phyloP scores from a whole-genome alignment of 2,329 filamentous ascomycete species.

The Furcasterigmium furcatum region DNA sequence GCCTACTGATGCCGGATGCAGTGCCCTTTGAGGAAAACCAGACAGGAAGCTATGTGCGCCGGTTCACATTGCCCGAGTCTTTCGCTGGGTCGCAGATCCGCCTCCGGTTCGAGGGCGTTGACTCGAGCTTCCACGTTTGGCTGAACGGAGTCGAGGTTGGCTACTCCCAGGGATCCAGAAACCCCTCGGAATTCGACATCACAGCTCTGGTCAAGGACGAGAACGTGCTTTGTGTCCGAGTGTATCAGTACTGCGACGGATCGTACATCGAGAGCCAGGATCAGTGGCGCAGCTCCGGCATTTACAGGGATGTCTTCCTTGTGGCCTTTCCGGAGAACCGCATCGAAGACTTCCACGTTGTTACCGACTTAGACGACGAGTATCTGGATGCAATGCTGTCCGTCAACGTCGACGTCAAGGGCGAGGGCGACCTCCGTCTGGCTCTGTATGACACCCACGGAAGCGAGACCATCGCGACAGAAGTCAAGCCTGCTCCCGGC shows the following conservation, averaged over 20 bases:
- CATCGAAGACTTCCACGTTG: slow-evolving; percentile 54
- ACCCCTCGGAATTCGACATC: slow-evolving; percentile 68
- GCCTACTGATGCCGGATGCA: not conserved
- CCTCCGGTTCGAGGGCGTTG: slow-evolving; percentile 64
- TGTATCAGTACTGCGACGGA: slow-evolving; percentile 71
- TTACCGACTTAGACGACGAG: slow-evolving; percentile 50
- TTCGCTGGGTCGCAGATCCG: not conserved
- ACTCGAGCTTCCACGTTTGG: slow-evolving; percentile 69
- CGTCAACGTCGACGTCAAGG: slow-evolving; percentile 47
- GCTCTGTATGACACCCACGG: slow-evolving; percentile 32
- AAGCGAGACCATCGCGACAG: not conserved
- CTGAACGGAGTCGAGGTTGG: slow-evolving; percentile 66
- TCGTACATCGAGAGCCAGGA: slow-evolving; percentile 71
- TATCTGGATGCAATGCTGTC: slow-evolving; percentile 53
- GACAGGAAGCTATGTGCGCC: not conserved
- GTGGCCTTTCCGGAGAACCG: slow-evolving; percentile 53
- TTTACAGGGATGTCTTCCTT: slow-evolving; percentile 67
- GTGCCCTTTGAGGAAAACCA: not conserved
- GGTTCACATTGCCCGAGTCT: not conserved
- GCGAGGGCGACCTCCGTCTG: slow-evolving; percentile 47
- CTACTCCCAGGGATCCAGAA: slow-evolving; percentile 70
- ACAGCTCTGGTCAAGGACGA: not conserved
- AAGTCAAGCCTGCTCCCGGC: slow-evolving; percentile 14
- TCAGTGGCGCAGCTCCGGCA: slow-evolving; percentile 67
- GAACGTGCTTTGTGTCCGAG: slow-evolving; percentile 61